Percentiles rank a stretch among this genome's conserved stretches.
These are phyloP conservation scores for Thraustochytrium sp. DNA, from an alignment of 352 stramenopile genomes.

Conservation along the genomic window DNA sequence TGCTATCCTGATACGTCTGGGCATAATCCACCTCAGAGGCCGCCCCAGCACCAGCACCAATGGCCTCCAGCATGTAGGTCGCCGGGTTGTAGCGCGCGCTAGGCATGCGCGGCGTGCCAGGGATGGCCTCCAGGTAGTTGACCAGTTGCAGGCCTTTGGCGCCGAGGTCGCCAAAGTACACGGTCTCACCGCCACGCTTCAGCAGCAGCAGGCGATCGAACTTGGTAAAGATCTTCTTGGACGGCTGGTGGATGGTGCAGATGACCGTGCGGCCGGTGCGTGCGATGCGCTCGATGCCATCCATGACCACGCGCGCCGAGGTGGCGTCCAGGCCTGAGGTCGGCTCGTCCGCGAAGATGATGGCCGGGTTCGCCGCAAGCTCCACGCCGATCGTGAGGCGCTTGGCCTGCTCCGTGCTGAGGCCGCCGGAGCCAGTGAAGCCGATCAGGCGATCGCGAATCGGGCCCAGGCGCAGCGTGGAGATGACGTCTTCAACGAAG, in stretches of 20 bases:
- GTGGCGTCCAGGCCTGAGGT: conserved; percentile 59
- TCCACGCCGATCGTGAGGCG: conserved; percentile 56
- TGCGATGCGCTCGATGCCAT: conserved; percentile 56
- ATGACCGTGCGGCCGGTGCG: conserved; percentile 67
- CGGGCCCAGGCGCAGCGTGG: conserved; percentile 56
- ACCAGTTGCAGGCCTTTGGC: conserved; percentile 54
- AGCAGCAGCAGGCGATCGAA: conserved; percentile 76
- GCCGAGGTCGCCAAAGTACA: conserved; percentile 72
- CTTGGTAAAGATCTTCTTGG: conserved; percentile 67
- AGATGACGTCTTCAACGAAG: conserved; percentile 58
- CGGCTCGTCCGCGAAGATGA: conserved; percentile 58
- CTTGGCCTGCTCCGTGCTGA: conserved; percentile 59
- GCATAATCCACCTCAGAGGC: conserved; percentile 52
- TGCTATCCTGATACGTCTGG: conserved; percentile 52
- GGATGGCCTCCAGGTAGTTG: conserved; percentile 66
- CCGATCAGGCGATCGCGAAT: conserved; percentile 56
- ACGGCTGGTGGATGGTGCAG: conserved; percentile 82
- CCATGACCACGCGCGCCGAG: conserved; percentile 54
- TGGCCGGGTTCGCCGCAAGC: conserved; percentile 56
- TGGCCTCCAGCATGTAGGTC: conserved; percentile 74
- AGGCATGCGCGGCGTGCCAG: conserved; percentile 58
- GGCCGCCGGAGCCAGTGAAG: conserved; percentile 43
- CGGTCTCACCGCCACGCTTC: conserved; percentile 66
- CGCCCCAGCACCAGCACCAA: conserved; percentile 46
- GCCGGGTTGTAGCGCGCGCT: conserved; percentile 69